These are phyloP conservation scores for Beauveria bassiana DNA, from an alignment of 2,329 filamentous ascomycete genomes.

Conservation along the genomic window DNA sequence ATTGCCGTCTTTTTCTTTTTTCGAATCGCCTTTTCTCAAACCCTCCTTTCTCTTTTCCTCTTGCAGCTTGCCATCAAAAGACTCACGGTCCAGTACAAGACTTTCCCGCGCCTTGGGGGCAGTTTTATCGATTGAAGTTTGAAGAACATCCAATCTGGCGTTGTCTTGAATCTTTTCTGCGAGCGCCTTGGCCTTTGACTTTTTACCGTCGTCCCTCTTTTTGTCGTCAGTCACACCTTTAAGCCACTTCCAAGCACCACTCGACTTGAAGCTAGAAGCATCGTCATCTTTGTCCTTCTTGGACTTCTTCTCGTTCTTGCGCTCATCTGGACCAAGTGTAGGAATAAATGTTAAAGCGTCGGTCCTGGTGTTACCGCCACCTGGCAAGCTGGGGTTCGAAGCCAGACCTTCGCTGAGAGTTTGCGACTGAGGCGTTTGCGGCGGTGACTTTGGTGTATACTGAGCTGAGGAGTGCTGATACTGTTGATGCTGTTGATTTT, in stretches of 20 bases:
- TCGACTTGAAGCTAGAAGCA: slow-evolving; percentile 62
- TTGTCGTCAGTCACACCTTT: slow-evolving; percentile 67
- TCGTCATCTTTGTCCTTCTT: slow-evolving; percentile 66
- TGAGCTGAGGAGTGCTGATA: slow-evolving; percentile 12
- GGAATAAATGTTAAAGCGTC: slow-evolving; percentile 77
- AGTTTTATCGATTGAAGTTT: slow-evolving; percentile 72
- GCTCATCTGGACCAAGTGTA: slow-evolving; percentile 61
- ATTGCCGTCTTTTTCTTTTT: slow-evolving; percentile 88
- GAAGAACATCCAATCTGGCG: slow-evolving; percentile 75
- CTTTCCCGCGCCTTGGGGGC: slow-evolving; percentile 68
- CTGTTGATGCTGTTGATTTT: slow-evolving; percentile 7
- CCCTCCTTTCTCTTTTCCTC: slow-evolving; percentile 79
- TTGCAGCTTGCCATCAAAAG: slow-evolving; percentile 60
- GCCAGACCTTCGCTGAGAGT: slow-evolving; percentile 22
- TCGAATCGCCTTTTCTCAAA: slow-evolving; percentile 65
- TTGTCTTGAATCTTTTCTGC: slow-evolving; percentile 63
- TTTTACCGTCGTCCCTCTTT: slow-evolving; percentile 55
- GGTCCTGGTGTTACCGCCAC: slow-evolving; percentile 58
- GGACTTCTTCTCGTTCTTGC: slow-evolving; percentile 64
- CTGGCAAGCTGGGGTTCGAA: slow-evolving; percentile 53
- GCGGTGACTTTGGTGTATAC: slow-evolving; percentile 19
- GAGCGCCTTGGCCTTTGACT: slow-evolving; percentile 54
- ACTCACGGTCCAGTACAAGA: slow-evolving; percentile 73
- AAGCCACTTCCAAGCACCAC: slow-evolving; percentile 63
- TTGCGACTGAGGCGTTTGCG: slow-evolving; percentile 16